Evolutionary conservation across 805 yeast genomes (phyloP).

Genomic region (Grigorovia humatica): DNA sequence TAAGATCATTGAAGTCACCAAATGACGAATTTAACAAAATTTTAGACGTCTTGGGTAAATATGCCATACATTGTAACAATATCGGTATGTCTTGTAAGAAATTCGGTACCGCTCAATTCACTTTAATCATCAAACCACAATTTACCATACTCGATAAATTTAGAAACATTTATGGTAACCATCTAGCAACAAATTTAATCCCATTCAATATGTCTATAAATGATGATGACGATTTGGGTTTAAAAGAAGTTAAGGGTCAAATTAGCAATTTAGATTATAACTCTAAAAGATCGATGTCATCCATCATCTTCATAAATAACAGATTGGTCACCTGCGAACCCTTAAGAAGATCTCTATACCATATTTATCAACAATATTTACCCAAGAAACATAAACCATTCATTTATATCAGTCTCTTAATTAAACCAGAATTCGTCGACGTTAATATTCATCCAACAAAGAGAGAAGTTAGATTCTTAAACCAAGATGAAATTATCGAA

Average conservation of each 20-base stretch:
- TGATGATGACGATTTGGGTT: neutral
- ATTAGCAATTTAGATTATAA: constrained; percentile 64
- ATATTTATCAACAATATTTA: constrained; percentile 51
- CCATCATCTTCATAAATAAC: constrained; percentile 76
- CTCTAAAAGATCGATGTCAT: constrained; percentile 58
- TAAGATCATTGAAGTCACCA: constrained; percentile 51
- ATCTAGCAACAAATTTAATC: constrained; percentile 55
- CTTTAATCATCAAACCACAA: constrained; percentile 48
- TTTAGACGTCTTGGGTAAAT: constrained; percentile 72
- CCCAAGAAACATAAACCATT: constrained; percentile 78
- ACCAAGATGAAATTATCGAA: constrained; percentile 79
- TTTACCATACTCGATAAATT: constrained; percentile 55
- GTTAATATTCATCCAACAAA: constrained; percentile 96
- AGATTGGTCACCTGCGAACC: constrained; percentile 80
- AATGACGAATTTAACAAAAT: constrained; percentile 70
- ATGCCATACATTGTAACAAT: constrained; percentile 60
- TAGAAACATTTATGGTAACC: constrained; percentile 59
- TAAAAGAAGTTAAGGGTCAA: constrained; percentile 41
- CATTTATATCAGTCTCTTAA: constrained; percentile 58
- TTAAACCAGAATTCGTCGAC: constrained; percentile 65
- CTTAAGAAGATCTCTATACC: constrained; percentile 52
- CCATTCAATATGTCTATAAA: constrained; percentile 31
- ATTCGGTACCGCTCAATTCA: constrained; percentile 61
- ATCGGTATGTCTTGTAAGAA: constrained; percentile 77
- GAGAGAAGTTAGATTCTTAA: constrained; percentile 74